Evolutionary conservation across 2,329 filamentous ascomycete species (phyloP).

Genomic region (Apiospora koreana): DNA sequence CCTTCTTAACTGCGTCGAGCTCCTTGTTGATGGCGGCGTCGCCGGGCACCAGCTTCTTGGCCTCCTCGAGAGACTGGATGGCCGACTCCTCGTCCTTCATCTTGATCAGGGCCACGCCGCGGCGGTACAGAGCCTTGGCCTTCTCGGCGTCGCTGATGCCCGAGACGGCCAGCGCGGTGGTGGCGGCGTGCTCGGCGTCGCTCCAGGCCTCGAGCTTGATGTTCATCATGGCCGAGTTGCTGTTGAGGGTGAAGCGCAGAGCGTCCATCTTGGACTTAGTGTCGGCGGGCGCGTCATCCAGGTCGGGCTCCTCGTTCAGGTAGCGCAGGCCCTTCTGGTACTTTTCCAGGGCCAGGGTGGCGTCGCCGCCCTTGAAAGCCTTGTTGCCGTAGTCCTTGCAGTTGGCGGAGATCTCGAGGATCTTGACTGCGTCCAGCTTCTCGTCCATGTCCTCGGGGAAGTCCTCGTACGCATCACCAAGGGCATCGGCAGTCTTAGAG

Average conservation of each 20-base stretch:
- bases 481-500: conserved; percentile 72
- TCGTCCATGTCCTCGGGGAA: conserved; percentile 79
- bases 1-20: conserved; percentile 76
- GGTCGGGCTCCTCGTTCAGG: conserved; percentile 65
- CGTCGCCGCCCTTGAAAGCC: conserved; percentile 81
- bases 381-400: conserved; percentile 92
- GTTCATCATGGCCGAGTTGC: conserved; percentile 83
- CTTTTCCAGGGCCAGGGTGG: conserved; percentile 75
- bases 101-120: conserved; percentile 72
- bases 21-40: conserved; percentile 78
- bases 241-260: conserved; percentile 83
- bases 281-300: conserved; percentile 68
- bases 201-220: conserved; percentile 75
- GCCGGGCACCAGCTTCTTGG: conserved; percentile 70
- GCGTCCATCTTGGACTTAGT: conserved; percentile 67
- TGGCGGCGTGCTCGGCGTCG: conserved; percentile 70
- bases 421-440: conserved; percentile 62
- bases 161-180: conserved; percentile 69
- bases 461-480: conserved; percentile 92
- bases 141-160: conserved; percentile 73
- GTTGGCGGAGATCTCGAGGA: conserved; percentile 77
- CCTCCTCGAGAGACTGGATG: conserved; percentile 72
- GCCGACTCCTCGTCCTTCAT: conserved; percentile 86
- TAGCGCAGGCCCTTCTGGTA: conserved; percentile 79
- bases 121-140: conserved; percentile 86